phyloP scores from a whole-genome alignment of 2,329 filamentous ascomycete species.

The Akanthomyces dipterigenus region DNA sequence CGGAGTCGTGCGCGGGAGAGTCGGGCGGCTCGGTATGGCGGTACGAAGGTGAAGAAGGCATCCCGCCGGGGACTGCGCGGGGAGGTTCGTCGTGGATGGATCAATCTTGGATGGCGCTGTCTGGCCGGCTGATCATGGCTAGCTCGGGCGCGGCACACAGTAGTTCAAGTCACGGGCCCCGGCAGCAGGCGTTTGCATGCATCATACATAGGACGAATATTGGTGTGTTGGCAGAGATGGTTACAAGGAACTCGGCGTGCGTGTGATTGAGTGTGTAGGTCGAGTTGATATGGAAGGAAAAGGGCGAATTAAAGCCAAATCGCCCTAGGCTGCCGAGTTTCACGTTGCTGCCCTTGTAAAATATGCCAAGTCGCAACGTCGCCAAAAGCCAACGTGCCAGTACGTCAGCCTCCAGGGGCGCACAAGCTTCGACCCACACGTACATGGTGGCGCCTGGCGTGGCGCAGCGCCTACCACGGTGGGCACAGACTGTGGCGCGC shows the following conservation, averaged over 20 bases:
- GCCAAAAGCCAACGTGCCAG: too few relatives aligned
- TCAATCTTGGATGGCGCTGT: constrained; percentile 18
- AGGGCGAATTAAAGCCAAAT: not conserved
- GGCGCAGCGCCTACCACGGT: not conserved
- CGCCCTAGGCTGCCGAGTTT: constrained; percentile 1
- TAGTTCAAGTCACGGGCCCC: constrained; percentile 12
- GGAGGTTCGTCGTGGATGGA: constrained; percentile 8
- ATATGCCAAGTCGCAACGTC: not conserved
- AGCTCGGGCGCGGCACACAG: constrained; percentile 7
- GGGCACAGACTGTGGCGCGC: not conserved
- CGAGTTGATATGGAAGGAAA: not conserved
- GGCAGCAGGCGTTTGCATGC: not conserved
- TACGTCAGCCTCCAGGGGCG: constrained; percentile 6
- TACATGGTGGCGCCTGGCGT: not conserved
- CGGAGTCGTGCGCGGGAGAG: constrained; percentile 60
- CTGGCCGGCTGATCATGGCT: constrained; percentile 14
- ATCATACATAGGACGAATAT: constrained; percentile 3
- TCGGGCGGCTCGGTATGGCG: constrained; percentile 56
- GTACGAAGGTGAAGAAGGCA: constrained; percentile 49
- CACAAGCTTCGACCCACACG: not conserved
- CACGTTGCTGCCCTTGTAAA: not conserved
- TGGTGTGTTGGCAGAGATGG: not conserved
- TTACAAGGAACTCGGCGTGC: not conserved
- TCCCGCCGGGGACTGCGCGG: constrained; percentile 32
- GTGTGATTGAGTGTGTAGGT: not conserved